Evolutionary conservation across 163 green algal genomes (phyloP).

Genomic region (Trebouxiophyceae sp.): DNA sequence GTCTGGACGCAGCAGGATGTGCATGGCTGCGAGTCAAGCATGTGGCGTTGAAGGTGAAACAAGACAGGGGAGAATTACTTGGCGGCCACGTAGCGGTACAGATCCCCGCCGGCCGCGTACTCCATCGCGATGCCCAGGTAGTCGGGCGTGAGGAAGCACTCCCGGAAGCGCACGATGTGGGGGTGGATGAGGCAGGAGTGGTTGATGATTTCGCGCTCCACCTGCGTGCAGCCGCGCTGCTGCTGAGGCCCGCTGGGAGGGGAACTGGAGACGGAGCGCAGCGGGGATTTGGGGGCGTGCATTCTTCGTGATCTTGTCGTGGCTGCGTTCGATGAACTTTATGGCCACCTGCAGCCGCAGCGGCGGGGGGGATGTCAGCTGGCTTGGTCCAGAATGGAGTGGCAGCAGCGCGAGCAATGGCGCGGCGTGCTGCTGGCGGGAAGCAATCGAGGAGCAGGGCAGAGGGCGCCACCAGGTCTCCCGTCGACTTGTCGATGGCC

Average conservation of each 20-base stretch:
- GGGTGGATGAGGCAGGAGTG: conserved; percentile 32
- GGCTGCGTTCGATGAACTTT: conserved; percentile 29
- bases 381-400: not conserved
- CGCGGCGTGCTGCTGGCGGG: not conserved
- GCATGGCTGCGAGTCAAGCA: conserved; percentile 75
- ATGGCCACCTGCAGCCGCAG: conserved; percentile 8
- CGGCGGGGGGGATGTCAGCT: not conserved
- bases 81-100: conserved; percentile 46
- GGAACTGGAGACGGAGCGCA: not conserved
- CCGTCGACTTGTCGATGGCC: not conserved
- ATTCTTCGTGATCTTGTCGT: conserved; percentile 9
- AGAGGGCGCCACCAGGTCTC: not conserved
- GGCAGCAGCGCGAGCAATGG: not conserved
- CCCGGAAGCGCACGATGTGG: conserved; percentile 24
- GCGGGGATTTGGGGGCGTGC: not conserved
- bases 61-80: conserved; percentile 3
- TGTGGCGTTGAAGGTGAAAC: too few relatives aligned
- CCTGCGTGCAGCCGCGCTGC: conserved; percentile 6
- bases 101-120: conserved; percentile 47
- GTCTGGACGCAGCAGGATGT: conserved; percentile 71
- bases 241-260: not conserved
- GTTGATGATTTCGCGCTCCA: conserved; percentile 57
- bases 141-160: conserved; percentile 33
- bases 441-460: not conserved
- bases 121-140: conserved; percentile 54